Evolutionary conservation across 306 rosid species (phyloP).

Genomic region (Cicer yamashitae): DNA sequence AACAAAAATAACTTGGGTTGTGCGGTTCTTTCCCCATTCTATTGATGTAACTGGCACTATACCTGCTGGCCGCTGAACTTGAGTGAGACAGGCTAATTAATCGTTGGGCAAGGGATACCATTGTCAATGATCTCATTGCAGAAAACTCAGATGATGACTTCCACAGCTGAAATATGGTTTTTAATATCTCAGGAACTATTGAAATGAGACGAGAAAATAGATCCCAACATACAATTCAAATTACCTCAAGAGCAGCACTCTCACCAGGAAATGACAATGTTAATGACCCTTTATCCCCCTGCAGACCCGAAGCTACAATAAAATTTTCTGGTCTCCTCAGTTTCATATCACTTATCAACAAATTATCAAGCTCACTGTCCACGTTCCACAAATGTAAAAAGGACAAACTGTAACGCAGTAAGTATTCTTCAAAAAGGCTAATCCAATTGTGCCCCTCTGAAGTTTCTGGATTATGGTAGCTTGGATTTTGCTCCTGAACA

Average conservation of each 20-base stretch:
- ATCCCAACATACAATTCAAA: conserved; percentile 48
- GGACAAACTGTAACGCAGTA: conserved; percentile 84
- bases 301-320: conserved; percentile 81
- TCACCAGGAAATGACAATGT: conserved; percentile 86
- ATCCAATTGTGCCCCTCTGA: conserved; percentile 60
- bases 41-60: conserved; percentile 31
- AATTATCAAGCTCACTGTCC: conserved; percentile 76
- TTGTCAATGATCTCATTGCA: conserved; percentile 88
- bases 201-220: conserved; percentile 50
- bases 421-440: conserved; percentile 74
- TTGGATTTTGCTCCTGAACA: conserved; percentile 59
- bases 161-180: conserved; percentile 89
- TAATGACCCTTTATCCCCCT: conserved; percentile 92
- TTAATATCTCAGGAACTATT: conserved; percentile 56
- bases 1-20: conserved; percentile 34
- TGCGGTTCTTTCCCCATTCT: neutral
- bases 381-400: conserved; percentile 86
- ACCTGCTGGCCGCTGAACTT: conserved; percentile 94
- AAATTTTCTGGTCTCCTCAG: conserved; percentile 81
- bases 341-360: conserved; percentile 81
- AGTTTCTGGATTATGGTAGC: conserved; percentile 53
- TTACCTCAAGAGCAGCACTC: conserved; percentile 82
- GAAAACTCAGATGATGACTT: conserved; percentile 88
- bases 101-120: conserved; percentile 97
- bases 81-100: conserved; percentile 84